These are phyloP conservation scores for Trichoderma sp. DNA, from an alignment of 2,329 filamentous ascomycete genomes.

Conservation along the genomic window DNA sequence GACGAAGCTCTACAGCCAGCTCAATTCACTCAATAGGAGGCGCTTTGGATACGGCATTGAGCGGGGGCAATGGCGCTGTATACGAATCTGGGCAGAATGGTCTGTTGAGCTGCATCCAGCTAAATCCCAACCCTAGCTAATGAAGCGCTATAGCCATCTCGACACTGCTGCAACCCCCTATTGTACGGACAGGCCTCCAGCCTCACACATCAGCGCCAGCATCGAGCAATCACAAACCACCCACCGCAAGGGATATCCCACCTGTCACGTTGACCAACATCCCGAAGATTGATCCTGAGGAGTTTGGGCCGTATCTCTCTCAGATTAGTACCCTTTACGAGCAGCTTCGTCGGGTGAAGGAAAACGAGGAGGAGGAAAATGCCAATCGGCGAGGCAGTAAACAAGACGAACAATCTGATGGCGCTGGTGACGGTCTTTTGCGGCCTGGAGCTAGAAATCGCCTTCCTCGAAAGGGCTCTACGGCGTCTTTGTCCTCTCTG, in stretches of 20 bases:
- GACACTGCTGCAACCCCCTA: conserved; percentile 86
- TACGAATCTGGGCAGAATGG: conserved; percentile 83
- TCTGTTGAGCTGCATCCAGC: conserved; percentile 38
- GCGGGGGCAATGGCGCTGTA: conserved; percentile 56
- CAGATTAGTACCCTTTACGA: conserved; percentile 89
- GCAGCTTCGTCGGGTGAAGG: conserved; percentile 80
- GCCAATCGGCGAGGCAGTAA: conserved; percentile 41
- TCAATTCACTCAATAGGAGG: conserved; percentile 87
- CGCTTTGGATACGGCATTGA: conserved; percentile 70
- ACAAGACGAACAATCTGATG: conserved; percentile 47
- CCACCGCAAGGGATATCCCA: conserved; percentile 86
- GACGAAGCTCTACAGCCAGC: conserved; percentile 82
- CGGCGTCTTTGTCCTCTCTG: conserved; percentile 51
- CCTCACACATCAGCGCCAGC: conserved; percentile 72
- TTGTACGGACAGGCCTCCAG: conserved; percentile 82
- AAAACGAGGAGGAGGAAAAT: conserved; percentile 66
- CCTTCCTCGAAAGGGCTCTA: conserved; percentile 39
- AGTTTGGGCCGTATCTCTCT: conserved; percentile 80
- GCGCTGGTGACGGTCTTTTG: conserved; percentile 48
- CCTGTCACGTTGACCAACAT: conserved; percentile 91
- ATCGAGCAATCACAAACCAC: conserved; percentile 76
- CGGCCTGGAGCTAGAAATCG: conserved; percentile 43
- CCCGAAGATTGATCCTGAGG: conserved; percentile 72
- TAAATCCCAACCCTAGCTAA: conserved; percentile 12
- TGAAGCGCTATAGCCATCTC: conserved; percentile 68